Evolutionary conservation across 306 rosid genomes (phyloP).

Genomic region (Mimosa pudica): DNA sequence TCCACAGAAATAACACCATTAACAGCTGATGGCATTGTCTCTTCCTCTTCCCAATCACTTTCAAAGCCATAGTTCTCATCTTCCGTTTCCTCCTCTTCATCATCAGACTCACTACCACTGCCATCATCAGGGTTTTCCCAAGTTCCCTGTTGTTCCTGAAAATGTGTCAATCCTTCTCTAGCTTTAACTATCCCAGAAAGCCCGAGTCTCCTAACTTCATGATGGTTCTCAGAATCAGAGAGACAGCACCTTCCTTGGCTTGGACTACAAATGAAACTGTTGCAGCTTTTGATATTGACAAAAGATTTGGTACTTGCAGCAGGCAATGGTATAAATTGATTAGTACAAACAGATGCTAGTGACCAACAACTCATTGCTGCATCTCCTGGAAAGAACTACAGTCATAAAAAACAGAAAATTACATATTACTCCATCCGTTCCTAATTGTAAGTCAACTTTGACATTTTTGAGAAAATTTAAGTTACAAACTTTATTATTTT

Average conservation of each 20-base stretch:
- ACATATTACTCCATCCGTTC: neutral
- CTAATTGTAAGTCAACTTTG: too few species aligned
- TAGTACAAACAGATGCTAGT: constrained; percentile 34
- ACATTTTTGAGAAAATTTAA: too few species aligned
- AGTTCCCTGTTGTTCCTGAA: constrained; percentile 39
- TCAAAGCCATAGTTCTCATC: constrained; percentile 41
- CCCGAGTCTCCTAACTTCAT: constrained; percentile 40
- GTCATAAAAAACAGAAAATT: constrained; percentile 25
- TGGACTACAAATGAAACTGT: constrained; percentile 31
- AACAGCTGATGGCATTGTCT: constrained; percentile 40
- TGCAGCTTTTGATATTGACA: constrained; percentile 30
- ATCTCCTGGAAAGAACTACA: constrained; percentile 33
- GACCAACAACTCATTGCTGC: constrained; percentile 49
- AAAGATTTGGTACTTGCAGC: constrained; percentile 31
- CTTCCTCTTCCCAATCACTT: constrained; percentile 65
- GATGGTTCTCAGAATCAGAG: constrained; percentile 30
- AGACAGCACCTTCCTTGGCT: constrained; percentile 33
- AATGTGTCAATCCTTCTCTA: constrained; percentile 33
- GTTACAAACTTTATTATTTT: too few species aligned
- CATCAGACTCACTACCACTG: constrained; percentile 61
- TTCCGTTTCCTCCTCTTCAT: constrained; percentile 51
- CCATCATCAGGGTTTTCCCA: constrained; percentile 89
- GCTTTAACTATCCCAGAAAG: constrained; percentile 34
- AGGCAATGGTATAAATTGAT: constrained; percentile 37
- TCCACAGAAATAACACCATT: constrained; percentile 39